Evolutionary conservation across 2,329 filamentous ascomycete genomes (phyloP), one percentile per base, ranked within the genome.

Genomic region (Colletotrichum lindemuthianum): DNA sequence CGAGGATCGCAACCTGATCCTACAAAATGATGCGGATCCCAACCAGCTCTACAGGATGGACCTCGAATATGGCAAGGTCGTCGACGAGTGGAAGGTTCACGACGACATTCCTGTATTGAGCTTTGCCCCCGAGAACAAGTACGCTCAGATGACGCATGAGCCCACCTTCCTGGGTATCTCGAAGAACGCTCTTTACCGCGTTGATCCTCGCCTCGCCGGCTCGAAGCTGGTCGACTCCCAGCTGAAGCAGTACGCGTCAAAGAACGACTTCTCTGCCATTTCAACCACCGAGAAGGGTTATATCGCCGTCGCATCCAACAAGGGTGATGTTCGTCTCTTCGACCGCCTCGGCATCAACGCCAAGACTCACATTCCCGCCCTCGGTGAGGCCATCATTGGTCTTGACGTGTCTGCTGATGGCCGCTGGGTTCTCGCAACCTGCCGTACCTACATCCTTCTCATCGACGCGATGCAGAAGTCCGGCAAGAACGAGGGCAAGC

Each of bases 31-130:
- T 52, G 76, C 89, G 55, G 91, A 98, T 69, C 92, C 95, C 1
- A 95, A 97, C 80, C 93, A 92, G 55, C 85, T 99, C 1, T 99
- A 94, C 76, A 92, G 92, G 49, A 98, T 99, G 96, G 96, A 99
- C 79, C 84, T 99, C 48, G 95, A 99, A 77, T 96, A 96, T 71
- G 96, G 96, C 70, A 98, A 97, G 80, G 92, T 99, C 40, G 93
- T 98, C 2, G 96, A 99, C 73, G 96, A 99, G 78, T 99, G 96
- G 96, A 97, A 97, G 71, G 87, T 99, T 12, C 95, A 99, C 74
- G 95, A 99, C 67, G 92, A 98, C 74, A 97, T 99, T 59, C 90
- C 92, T 0, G 92, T 98, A 66, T 89, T 92, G 59, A 96, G 90
- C 9, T 98, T 98, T 77, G 92, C 92, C 0, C 96, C 96, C 0